A percentile compares a stretch with the other conserved stretches of the same genome.
Evolutionary conservation across 768 basidiomycete genomes (phyloP).

Genomic region (Psilocybe azurescens): DNA sequence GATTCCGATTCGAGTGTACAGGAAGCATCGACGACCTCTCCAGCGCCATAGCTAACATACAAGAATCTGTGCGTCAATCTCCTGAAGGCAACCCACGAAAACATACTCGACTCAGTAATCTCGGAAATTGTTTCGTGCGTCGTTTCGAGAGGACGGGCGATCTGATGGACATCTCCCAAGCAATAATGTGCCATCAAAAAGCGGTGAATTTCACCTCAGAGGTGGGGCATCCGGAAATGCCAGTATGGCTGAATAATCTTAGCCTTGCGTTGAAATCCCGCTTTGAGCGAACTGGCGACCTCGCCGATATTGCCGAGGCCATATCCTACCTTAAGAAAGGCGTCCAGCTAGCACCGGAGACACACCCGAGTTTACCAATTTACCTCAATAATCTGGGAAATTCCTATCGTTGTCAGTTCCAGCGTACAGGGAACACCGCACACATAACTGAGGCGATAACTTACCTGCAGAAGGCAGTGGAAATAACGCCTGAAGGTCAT

Average conservation of each 20-base stretch:
- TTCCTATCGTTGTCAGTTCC: not conserved
- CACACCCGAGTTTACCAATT: not conserved
- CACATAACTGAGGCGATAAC: constrained; percentile 11
- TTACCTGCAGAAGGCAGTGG: constrained; percentile 20
- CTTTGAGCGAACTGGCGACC: constrained; percentile 10
- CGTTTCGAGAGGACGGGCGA: constrained; percentile 16
- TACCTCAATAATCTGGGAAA: not conserved
- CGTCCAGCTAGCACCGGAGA: not conserved
- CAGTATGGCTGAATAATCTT: too few species aligned
- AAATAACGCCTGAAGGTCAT: constrained; percentile 27
- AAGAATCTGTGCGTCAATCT: too few species aligned
- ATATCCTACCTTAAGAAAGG: not conserved
- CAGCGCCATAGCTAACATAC: too few species aligned
- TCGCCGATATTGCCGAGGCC: not conserved
- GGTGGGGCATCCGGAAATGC: too few species aligned
- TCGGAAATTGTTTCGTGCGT: not conserved
- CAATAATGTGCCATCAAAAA: not conserved
- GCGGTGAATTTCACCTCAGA: too few species aligned
- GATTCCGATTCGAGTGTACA: too few species aligned
- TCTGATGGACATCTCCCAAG: not conserved
- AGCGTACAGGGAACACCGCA: constrained; percentile 11
- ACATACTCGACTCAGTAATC: not conserved
- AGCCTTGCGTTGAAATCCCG: not conserved
- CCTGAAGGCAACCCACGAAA: too few species aligned
- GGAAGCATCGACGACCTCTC: too few species aligned